Evolutionary conservation across 2,329 filamentous ascomycete genomes (phyloP).

Genomic region (Xylaria multiplex): DNA sequence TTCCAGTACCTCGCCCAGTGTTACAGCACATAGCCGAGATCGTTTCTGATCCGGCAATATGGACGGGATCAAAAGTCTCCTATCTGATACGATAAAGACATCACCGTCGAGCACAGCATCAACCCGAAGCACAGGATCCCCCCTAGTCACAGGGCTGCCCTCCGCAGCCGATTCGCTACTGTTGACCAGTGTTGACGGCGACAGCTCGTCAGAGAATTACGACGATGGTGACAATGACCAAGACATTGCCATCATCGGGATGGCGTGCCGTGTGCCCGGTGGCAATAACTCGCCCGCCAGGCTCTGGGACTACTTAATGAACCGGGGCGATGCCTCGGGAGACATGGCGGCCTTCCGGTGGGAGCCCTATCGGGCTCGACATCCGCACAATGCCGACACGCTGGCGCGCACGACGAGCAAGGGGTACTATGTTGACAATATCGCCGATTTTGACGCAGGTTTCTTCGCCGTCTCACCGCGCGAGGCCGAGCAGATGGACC

Average conservation of each 20-base stretch:
- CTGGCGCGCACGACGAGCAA: conserved; percentile 36
- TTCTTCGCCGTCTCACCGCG: conserved; percentile 32
- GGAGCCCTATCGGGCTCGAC: neutral
- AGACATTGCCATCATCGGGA: conserved; percentile 15
- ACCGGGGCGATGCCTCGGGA: neutral
- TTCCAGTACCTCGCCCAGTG: conserved; percentile 11
- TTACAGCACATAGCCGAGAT: conserved; percentile 18
- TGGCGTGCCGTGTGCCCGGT: conserved; percentile 10
- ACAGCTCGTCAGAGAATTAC: conserved; percentile 7
- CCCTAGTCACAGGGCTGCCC: conserved; percentile 4
- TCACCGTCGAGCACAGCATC: conserved; percentile 18
- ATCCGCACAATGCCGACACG: conserved; percentile 5
- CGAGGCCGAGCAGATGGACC: no score
- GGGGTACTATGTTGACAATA: conserved; percentile 31
- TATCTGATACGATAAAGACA: conserved; percentile 20
- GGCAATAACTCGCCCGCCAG: neutral
- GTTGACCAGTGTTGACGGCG: conserved; percentile 10
- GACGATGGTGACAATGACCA: conserved; percentile 1
- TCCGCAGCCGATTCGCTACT: conserved; percentile 6
- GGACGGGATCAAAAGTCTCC: conserved; percentile 10
- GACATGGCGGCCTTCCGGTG: neutral
- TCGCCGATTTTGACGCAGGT: conserved; percentile 30
- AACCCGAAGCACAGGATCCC: conserved; percentile 4
- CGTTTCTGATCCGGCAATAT: conserved; percentile 19
- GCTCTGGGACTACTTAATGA: conserved; percentile 2